Evolutionary conservation across 257 asterid species (phyloP).

Genomic region (Petunia secreta): DNA sequence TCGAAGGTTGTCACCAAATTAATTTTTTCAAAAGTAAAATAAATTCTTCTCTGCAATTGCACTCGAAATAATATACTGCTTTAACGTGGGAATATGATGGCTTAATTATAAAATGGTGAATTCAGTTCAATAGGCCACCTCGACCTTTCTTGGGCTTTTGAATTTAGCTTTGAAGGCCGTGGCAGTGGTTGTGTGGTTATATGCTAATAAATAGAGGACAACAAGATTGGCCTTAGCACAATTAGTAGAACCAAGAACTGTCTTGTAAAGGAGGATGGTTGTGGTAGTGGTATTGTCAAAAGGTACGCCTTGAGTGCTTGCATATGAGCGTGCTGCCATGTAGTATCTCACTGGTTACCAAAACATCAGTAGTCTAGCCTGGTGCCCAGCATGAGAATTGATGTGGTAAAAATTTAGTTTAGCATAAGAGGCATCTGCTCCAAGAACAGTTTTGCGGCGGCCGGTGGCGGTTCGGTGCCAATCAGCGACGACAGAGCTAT

Average conservation of each 20-base stretch:
- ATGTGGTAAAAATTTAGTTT: slow-evolving; percentile 70
- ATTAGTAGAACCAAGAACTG: slow-evolving; percentile 54
- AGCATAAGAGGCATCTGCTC: slow-evolving; percentile 76
- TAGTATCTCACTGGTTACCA: slow-evolving; percentile 37
- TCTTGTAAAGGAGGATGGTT: slow-evolving; percentile 70
- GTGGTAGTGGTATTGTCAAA: slow-evolving; percentile 92
- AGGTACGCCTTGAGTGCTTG: slow-evolving; percentile 78
- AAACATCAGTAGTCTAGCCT: slow-evolving; percentile 87
- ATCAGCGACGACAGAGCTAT: too few species aligned
- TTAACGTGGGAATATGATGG: slow-evolving; percentile 6
- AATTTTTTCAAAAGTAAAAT: neutral
- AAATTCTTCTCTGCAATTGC: slow-evolving; percentile 22
- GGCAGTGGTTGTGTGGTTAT: slow-evolving; percentile 72
- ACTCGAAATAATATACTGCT: slow-evolving; percentile 30
- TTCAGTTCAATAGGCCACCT: slow-evolving; percentile 52
- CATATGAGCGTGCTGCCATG: slow-evolving; percentile 73
- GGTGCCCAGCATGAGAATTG: slow-evolving; percentile 84
- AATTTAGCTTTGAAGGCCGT: slow-evolving; percentile 67
- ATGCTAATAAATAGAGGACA: slow-evolving; percentile 59
- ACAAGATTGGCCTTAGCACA: slow-evolving; percentile 44
- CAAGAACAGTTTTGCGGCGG: slow-evolving; percentile 77
- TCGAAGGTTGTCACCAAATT: too few species aligned
- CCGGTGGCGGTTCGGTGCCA: slow-evolving; percentile 45
- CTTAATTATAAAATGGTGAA: slow-evolving; percentile 28
- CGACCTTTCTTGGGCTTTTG: slow-evolving; percentile 57